phyloP scores from a whole-genome alignment of 306 rosid genomes.

The Lupinus albus region DNA sequence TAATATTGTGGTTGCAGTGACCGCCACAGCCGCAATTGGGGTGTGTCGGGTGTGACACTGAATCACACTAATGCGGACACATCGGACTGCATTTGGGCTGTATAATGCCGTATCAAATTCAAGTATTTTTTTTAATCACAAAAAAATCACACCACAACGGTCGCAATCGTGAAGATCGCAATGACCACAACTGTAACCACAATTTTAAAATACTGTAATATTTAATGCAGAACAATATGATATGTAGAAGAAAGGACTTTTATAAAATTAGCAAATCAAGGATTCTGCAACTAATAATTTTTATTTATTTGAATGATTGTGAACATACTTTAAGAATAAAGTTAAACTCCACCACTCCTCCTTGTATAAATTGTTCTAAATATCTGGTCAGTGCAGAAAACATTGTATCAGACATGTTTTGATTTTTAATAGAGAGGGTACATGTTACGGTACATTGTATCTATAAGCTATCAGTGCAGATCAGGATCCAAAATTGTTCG shows the following conservation, averaged over 20 bases:
- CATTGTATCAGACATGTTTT: background rate
- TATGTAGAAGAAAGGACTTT: background rate
- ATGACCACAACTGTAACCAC: no score
- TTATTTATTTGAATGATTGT: background rate
- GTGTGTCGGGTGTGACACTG: no score
- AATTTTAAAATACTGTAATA: no score
- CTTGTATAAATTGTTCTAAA: background rate
- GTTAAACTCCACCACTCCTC: constrained; percentile 1
- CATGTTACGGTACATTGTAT: constrained; percentile 4
- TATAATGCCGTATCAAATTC: no score
- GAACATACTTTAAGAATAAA: constrained; percentile 6
- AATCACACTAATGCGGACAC: no score
- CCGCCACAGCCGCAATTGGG: no score
- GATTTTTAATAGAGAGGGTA: background rate
- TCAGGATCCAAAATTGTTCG: background rate
- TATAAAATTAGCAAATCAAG: background rate
- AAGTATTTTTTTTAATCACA: no score
- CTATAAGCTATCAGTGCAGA: constrained; percentile 1
- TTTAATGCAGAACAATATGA: background rate
- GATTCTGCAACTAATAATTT: constrained; percentile 30
- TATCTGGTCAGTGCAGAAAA: background rate
- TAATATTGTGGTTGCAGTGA: no score
- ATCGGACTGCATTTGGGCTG: no score
- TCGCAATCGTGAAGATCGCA: no score
- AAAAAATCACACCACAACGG: no score